phyloP scores from a whole-genome alignment of 2,329 filamentous ascomycete species.

The Lecanicillium sp. region DNA sequence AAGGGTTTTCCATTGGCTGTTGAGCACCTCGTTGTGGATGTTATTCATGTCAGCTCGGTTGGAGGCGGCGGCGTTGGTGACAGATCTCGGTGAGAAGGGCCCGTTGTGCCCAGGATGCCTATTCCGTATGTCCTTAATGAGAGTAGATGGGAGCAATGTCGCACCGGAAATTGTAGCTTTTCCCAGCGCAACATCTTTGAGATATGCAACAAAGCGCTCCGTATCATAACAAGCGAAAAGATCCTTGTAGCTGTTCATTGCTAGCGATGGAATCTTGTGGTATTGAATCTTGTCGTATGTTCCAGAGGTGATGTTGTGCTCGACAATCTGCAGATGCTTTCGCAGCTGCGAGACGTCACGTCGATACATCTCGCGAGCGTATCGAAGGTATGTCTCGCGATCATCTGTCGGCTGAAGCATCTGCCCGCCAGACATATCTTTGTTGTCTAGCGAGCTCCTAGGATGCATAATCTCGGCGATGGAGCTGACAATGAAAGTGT shows the following conservation, averaged over 20 bases:
- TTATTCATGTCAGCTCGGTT: too few species aligned
- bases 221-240: constrained; percentile 43
- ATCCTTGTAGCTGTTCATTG: constrained; percentile 44
- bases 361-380: constrained; percentile 45
- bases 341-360: constrained; percentile 43
- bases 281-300: constrained; percentile 45
- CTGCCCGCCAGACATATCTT: too few species aligned
- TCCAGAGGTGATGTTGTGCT: constrained; percentile 39
- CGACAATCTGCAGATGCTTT: constrained; percentile 43
- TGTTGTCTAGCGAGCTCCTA: constrained; percentile 14
- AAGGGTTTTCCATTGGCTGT: constrained; percentile 48
- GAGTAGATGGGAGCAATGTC: constrained; percentile 41
- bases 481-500: constrained; percentile 47
- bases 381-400: constrained; percentile 43
- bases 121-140: constrained; percentile 25
- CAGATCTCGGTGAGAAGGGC: background rate
- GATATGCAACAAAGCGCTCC: constrained; percentile 39
- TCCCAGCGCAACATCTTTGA: constrained; percentile 38
- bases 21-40: constrained; percentile 15
- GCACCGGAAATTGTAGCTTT: constrained; percentile 46
- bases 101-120: too few species aligned
- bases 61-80: constrained; percentile 13
- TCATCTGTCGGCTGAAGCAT: constrained; percentile 20
- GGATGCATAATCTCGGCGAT: constrained; percentile 49
- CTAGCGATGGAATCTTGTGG: constrained; percentile 44